Conservation (phyloP, 495 filamentous ascomycete species). For the Rostrohypoxylon terebratum region DNA sequence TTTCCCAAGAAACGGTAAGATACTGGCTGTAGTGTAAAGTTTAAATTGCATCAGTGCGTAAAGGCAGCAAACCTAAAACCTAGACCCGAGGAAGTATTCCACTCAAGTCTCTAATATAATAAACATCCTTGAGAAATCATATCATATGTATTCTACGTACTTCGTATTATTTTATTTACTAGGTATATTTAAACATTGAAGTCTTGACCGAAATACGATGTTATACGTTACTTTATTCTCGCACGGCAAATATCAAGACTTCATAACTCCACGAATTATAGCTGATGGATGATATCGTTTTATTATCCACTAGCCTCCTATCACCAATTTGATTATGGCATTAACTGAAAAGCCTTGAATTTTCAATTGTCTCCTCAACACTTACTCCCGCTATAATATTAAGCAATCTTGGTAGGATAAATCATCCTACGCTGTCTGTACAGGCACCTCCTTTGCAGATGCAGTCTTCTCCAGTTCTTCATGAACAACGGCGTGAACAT, state of each 20-base stretch:
- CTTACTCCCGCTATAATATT: neutral
- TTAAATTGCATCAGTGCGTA: neutral
- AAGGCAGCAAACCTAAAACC: constrained; percentile 6
- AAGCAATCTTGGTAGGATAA: neutral
- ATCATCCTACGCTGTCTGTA: constrained; percentile 29
- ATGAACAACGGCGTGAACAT: constrained; percentile 39
- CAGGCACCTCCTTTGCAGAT: constrained; percentile 23
- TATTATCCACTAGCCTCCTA: neutral
- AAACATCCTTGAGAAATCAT: too few species aligned
- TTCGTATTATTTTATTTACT: too few species aligned
- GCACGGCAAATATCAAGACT: neutral
- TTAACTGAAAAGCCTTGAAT: neutral
- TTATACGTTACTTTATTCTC: neutral
- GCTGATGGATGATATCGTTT: neutral
- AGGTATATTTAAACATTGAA: too few species aligned
- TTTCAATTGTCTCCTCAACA: neutral
- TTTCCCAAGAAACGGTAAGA: constrained; percentile 2
- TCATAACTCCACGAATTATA: neutral
- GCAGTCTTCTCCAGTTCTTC: constrained; percentile 31
- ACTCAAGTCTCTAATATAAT: too few species aligned
- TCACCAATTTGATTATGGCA: neutral
- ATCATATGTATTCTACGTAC: neutral
- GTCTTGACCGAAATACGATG: neutral
- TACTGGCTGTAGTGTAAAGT: constrained; percentile 2
- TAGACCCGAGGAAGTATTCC: neutral